A percentile compares a stretch with the other conserved stretches of the same genome.
Conservation (phyloP, 208 protist genomes). For the Acanthamoeba divionensis region DNA sequence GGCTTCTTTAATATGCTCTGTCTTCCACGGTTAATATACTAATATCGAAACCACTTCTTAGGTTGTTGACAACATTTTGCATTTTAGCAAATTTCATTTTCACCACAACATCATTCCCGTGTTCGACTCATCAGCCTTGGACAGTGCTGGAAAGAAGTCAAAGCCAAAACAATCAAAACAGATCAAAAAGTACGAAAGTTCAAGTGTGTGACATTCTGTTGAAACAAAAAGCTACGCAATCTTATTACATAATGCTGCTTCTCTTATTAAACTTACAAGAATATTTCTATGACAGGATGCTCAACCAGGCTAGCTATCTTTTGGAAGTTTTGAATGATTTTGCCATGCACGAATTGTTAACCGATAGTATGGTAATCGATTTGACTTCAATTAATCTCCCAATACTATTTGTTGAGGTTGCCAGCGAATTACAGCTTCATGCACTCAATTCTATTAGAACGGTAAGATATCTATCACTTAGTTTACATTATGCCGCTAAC, state of each 20-base stretch:
- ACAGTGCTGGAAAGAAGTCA: background rate
- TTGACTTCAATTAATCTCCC: background rate
- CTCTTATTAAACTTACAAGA: background rate
- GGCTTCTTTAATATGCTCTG: background rate
- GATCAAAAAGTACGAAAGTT: conserved; percentile 7
- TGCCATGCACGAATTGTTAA: background rate
- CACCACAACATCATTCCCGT: conserved; percentile 31
- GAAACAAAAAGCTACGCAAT: background rate
- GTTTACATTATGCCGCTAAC: background rate
- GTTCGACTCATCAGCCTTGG: background rate
- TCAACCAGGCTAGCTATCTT: background rate
- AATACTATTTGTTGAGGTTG: conserved; percentile 36
- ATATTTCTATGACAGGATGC: background rate
- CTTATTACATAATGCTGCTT: background rate
- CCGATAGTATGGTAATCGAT: conserved; percentile 47
- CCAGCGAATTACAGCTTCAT: conserved; percentile 36
- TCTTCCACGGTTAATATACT: no score
- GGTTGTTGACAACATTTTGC: conserved; percentile 39
- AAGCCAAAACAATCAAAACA: background rate
- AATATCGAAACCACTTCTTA: no score
- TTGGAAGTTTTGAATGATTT: conserved; percentile 46
- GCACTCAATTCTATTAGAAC: conserved; percentile 26
- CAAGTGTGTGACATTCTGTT: background rate
- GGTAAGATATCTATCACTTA: background rate
- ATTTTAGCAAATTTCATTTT: conserved; percentile 17